Base-by-base conservation (phyloP, 164 flowering plant genomes). In the Euptelea pleiosperma region DNA sequence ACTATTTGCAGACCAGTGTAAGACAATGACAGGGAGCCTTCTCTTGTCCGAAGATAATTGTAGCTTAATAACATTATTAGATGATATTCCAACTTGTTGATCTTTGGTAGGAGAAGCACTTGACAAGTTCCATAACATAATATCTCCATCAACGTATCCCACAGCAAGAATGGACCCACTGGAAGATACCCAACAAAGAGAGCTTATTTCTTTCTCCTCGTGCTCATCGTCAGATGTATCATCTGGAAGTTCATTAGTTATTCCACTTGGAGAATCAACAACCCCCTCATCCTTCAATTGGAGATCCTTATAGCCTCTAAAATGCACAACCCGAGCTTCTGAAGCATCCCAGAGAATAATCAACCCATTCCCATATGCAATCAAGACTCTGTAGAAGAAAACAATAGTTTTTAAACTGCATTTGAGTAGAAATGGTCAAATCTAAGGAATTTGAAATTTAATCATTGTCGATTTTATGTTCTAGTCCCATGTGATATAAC, bases 81-180 rank as follows among this genome's bases (percentile, higher is more conserved):
- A 47, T 56, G 83, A 68, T 15, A 48, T 42, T 47, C 68, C 76
- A 47, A 60, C 71, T 67, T 73, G 73, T 55, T 62, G 79, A 51
- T 69, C 61, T 74, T 72, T 76, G 44, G 57, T 16, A 57, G 79
- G 49, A 46, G 76, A 58, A 63, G 66, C 33, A 60, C 44, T 57
- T 49, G 86, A 79, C 57, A 73, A 75, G 51, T 85, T 75, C 98
- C 98, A 91, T 31, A 91, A 76, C 60, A 91, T 65, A 48, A 91
- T 83, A 75, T 91, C 98, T 53, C 96, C 98, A 76, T 91, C 94
- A 43, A 86, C 57, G 56, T 91, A 91, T 64, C 98, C 98, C 35
- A 85, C 92, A 53, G 92, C 96, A 69, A 86, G 73, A 73, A 83
- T 70, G 37, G 94, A 83, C 41, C 98, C 96, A 79, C 55, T 66